phyloP scores from a whole-genome alignment of 2,329 filamentous ascomycete species.

The Venturia carpophila region DNA sequence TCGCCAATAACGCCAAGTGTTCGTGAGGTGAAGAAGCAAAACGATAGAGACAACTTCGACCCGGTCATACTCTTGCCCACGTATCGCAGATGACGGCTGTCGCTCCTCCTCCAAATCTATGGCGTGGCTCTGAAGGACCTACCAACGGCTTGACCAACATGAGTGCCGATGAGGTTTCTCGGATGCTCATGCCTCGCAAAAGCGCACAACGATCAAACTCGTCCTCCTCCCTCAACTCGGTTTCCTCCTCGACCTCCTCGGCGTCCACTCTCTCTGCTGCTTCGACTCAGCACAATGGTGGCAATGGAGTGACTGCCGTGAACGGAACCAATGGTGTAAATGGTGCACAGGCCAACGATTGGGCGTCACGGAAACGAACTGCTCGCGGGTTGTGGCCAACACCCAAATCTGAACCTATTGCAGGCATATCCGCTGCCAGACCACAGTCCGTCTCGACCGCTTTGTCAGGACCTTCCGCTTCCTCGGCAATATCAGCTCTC shows the following conservation, averaged over 20 bases:
- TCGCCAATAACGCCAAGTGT: conserved; percentile 3
- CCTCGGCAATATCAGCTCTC: conserved; percentile 55
- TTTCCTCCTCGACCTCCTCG: conserved; percentile 57
- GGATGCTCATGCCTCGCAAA: conserved; percentile 87
- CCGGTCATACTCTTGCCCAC: not conserved
- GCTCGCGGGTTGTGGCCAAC: conserved; percentile 54
- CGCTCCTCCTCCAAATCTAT: conserved; percentile 56
- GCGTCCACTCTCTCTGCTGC: conserved; percentile 56
- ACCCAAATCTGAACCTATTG: conserved; percentile 57
- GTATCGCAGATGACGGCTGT: conserved; percentile 50
- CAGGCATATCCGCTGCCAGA: conserved; percentile 53
- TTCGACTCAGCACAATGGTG: conserved; percentile 57
- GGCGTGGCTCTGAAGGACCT: conserved; percentile 51
- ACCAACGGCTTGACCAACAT: conserved; percentile 60
- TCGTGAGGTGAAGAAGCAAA: conserved; percentile 11
- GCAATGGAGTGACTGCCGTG: conserved; percentile 31
- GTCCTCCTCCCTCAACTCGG: conserved; percentile 68
- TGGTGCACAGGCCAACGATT: conserved; percentile 43
- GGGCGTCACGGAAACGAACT: conserved; percentile 40
- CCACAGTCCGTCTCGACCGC: conserved; percentile 54
- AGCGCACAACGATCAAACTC: conserved; percentile 80
- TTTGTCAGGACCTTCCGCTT: conserved; percentile 50
- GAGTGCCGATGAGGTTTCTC: conserved; percentile 75
- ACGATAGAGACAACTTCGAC: conserved; percentile 2
- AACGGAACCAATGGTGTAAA: conserved; percentile 53